Evolutionary conservation across 768 basidiomycete species (phyloP), one percentile per base, ranked within the genome.

Genomic region (Termitomyces sp.): DNA sequence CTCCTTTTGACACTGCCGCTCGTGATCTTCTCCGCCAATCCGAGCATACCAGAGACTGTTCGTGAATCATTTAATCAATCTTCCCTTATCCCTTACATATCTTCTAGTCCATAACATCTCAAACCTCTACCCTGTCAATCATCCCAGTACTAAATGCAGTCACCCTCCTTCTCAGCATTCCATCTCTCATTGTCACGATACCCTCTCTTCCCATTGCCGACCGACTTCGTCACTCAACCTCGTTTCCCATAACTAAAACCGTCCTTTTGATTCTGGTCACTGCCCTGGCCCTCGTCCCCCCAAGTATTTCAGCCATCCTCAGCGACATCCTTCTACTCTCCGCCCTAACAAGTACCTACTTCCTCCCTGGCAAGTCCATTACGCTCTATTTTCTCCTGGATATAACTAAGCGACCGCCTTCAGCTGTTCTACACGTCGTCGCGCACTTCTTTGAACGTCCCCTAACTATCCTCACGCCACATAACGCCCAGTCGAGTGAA

Each of bases 401-500:
- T 20, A 20, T 12, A 20, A n/a, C 16, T 20, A 4, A 52, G 5
- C 8, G 13, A n/a, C 33, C 29, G 10, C 1, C 47, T 3, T 31
- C 67, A 81, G 88, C 92, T 16, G 66, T 92, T 50, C 72, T 90
- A 54, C 93, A 95, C 72, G 84, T 96, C 62, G 79, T 81, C 28
- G 84, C 86, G 4, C 94, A 96, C 73, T 86, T 92, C 67, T 87
- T 97, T 73, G 85, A 85, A 57, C 84, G 85, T 3, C 94, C 94
- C 2, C 77, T 94, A 3, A 77, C 90, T 0, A 97, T 97, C 66
- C 80, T 96, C 55, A 80, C 94, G 37, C 88, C 85, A 20, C 66
- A 68, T 36, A 48, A 75, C 26, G 34, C 51, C 22, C 54, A 54
- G 5, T 7, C 50, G 16, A 57, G 22, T 16, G 61, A 60, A 39